Evolutionary conservation across 202 grass and related monocot species (phyloP).

Genomic region (Hordeum pubiflorum): DNA sequence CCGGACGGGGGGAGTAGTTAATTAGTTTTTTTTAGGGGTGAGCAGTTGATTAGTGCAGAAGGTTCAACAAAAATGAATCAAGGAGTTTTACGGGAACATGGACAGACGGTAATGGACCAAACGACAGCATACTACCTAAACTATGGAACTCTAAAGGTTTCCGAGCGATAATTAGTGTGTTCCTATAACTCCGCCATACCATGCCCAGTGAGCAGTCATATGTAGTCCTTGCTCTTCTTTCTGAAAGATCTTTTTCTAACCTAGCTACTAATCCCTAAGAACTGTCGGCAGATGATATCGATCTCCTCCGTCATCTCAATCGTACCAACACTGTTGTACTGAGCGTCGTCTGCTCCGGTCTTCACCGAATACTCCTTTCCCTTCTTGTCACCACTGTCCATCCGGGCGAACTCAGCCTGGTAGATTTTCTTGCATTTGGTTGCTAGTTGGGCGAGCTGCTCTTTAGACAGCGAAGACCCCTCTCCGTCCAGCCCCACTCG

Average conservation of each 20-base stretch:
- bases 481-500: constrained; percentile 45
- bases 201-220: background rate
- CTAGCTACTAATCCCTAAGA: constrained; percentile 22
- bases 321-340: constrained; percentile 68
- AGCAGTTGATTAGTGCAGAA: too few relatives aligned
- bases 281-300: constrained; percentile 43
- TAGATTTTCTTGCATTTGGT: constrained; percentile 74
- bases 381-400: constrained; percentile 18
- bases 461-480: constrained; percentile 34
- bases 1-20: too few relatives aligned
- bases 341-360: constrained; percentile 11
- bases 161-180: too few relatives aligned
- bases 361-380: constrained; percentile 17
- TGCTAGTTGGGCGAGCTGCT: constrained; percentile 45
- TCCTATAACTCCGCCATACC: background rate
- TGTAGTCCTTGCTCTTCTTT: background rate
- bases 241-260: background rate
- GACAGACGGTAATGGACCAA: background rate
- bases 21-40: too few relatives aligned
- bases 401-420: constrained; percentile 35
- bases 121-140: too few relatives aligned
- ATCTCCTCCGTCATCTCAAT: constrained; percentile 96
- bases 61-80: too few relatives aligned
- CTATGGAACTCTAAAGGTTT: background rate
- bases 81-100: too few relatives aligned